phyloP scores from a whole-genome alignment of 1,284 basidiomycete species.

The Schizopora paradoxa region DNA sequence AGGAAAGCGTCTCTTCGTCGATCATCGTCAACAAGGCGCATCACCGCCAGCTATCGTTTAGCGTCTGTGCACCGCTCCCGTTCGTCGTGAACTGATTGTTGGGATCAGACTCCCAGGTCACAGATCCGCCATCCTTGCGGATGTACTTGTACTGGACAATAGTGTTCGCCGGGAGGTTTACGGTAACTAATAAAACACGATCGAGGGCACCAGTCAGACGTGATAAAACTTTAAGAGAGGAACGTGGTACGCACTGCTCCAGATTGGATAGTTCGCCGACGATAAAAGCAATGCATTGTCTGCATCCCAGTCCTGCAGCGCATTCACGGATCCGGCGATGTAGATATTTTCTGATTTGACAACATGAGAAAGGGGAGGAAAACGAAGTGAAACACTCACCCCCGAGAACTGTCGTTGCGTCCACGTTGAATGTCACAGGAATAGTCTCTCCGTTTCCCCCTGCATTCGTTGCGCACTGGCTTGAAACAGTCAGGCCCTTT shows the following conservation, averaged over 20 bases:
- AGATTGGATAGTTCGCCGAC: conserved; percentile 20
- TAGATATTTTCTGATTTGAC: conserved; percentile 23
- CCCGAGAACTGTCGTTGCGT: conserved; percentile 24
- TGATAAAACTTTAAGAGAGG: too few relatives aligned
- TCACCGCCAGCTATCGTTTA: conserved; percentile 35
- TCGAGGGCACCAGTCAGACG: background rate
- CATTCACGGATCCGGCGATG: conserved; percentile 23
- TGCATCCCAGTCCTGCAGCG: conserved; percentile 23
- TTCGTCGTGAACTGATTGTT: conserved; percentile 37
- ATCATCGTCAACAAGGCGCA: too few relatives aligned
- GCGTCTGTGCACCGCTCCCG: conserved; percentile 26
- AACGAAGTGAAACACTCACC: conserved; percentile 14
- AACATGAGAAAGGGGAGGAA: background rate
- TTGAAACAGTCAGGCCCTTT: conserved; percentile 21
- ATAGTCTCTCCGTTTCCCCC: conserved; percentile 16
- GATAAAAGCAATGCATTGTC: conserved; percentile 20
- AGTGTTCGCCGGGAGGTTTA: conserved; percentile 24
- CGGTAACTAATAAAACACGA: conserved; percentile 19
- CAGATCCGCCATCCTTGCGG: conserved; percentile 24
- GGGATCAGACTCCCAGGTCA: conserved; percentile 45
- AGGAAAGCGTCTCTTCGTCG: too few relatives aligned
- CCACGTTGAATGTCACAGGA: conserved; percentile 22
- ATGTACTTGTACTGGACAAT: conserved; percentile 31
- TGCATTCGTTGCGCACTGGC: conserved; percentile 18
- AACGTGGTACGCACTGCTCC: conserved; percentile 20